Evolutionary conservation across 805 yeast genomes (phyloP).

Genomic region (Candida michaelii): DNA sequence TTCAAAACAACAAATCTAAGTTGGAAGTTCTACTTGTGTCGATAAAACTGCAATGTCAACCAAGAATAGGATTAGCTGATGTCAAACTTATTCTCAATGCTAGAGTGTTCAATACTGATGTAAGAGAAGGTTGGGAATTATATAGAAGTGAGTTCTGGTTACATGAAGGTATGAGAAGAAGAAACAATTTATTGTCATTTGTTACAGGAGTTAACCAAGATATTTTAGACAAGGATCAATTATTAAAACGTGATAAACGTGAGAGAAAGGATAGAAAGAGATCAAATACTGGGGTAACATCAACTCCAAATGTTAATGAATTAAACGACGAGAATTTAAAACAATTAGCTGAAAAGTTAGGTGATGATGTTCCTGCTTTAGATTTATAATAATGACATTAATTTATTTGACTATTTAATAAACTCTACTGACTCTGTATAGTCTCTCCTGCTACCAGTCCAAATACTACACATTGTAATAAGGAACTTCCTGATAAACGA

Average conservation of each 20-base stretch:
- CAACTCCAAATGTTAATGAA: slow-evolving; percentile 13
- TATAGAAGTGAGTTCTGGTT: slow-evolving; percentile 94
- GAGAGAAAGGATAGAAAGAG: slow-evolving; percentile 42
- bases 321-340: slow-evolving; percentile 18
- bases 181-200: slow-evolving; percentile 36
- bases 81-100: slow-evolving; percentile 82
- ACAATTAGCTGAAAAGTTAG: slow-evolving; percentile 12
- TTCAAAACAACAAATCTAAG: slow-evolving; percentile 29
- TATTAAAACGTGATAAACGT: slow-evolving; percentile 36
- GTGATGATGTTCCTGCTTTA: neutral
- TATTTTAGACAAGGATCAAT: slow-evolving; percentile 23
- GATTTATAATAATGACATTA: no score
- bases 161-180: slow-evolving; percentile 69
- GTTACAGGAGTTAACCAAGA: slow-evolving; percentile 15
- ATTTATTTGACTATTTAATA: neutral
- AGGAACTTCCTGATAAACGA: slow-evolving; percentile 43
- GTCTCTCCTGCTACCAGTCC: slow-evolving; percentile 2
- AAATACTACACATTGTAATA: slow-evolving; percentile 46
- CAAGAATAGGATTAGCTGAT: slow-evolving; percentile 67
- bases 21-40: slow-evolving; percentile 40
- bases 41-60: slow-evolving; percentile 49
- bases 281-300: slow-evolving; percentile 14
- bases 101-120: slow-evolving; percentile 75
- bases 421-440: slow-evolving; percentile 4
- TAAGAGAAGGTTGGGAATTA: slow-evolving; percentile 92